Evolutionary conservation across 352 stramenopile genomes (phyloP), one percentile per base, ranked within the genome.

Genomic region (Achlya hypogyna): DNA sequence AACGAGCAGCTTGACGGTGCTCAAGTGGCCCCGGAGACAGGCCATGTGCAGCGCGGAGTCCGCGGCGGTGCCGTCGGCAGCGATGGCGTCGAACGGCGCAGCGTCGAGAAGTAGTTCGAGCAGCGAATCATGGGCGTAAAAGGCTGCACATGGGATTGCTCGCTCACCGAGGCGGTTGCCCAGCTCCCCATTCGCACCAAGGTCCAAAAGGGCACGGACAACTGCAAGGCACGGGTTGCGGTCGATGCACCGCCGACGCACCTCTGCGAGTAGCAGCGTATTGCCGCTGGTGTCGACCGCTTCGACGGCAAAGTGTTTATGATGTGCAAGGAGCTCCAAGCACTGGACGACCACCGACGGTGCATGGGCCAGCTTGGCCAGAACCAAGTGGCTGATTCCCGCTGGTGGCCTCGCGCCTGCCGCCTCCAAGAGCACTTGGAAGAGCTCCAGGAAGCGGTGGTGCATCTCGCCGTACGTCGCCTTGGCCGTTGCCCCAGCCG

Each of bases 11-110:
- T 67, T 42, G 8, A 67, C 28, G 12, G 42, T 67, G 10, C 20
- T 28, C 29, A 67, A 12, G 38, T 67, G 51, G 34, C 60, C 60
- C 12, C 40, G 38, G 22, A 67, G 51, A 53, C 60, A 59, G 16
- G 60, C 60, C 60, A 67, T 58, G 25, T 67, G 60, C 20, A 67
- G 47, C 12, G 60, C 18, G 12, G 60, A 67, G 47, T 67, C 34
- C 9, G 60, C 40, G 27, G 31, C 27, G n/a, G 43, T n/a, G 40
- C 38, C n/a, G 34, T 45, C 59, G 2, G n/a, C n/a, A 14, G 10
- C 4, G 18, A 58, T 20, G 12, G 32, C 25, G 34, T 56, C 60
- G n/a, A 34, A 49, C 35, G 60, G 22, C 5, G 59, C 42, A 10
- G 25, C 23, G 8, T 67, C 60, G 20, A 67, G 29, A 5, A 67